These are phyloP conservation scores for Evansstolkia leycettana DNA, from an alignment of 495 filamentous ascomycete genomes.

Conservation along the genomic window DNA sequence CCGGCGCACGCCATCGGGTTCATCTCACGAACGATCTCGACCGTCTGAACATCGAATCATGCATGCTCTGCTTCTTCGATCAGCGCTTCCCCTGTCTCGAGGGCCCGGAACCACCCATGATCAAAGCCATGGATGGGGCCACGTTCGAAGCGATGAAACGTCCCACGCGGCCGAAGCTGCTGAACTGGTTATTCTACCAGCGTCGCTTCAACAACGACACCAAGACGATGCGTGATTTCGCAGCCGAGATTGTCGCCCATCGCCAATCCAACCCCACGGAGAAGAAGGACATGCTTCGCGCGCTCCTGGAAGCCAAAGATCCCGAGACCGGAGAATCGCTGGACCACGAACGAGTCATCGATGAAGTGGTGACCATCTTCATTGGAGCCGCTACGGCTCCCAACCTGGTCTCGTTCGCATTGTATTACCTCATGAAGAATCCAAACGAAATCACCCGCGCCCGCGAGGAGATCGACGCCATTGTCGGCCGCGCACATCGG, in stretches of 20 bases:
- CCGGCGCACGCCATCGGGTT: conserved; percentile 41
- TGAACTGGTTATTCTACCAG: conserved; percentile 29
- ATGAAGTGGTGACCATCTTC: conserved; percentile 49
- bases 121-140: conserved; percentile 27
- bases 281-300: conserved; percentile 57
- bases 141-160: conserved; percentile 32
- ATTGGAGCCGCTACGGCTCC: conserved; percentile 34
- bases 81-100: conserved; percentile 19
- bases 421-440: conserved; percentile 35
- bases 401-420: conserved; percentile 29
- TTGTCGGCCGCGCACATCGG: conserved; percentile 17
- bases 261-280: conserved; percentile 38
- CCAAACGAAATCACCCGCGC: conserved; percentile 21
- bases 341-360: conserved; percentile 46
- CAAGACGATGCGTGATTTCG: conserved; percentile 42
- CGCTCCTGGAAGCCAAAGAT: conserved; percentile 56
- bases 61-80: conserved; percentile 49
- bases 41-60: conserved; percentile 55
- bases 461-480: conserved; percentile 29
- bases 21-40: conserved; percentile 59
- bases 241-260: conserved; percentile 45
- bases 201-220: conserved; percentile 44
- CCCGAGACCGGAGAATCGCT: conserved; percentile 52
- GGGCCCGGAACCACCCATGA: conserved; percentile 18
- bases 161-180: conserved; percentile 22